Conservation (phyloP, 805 yeast species). For the Lachancea thermotolerans region DNA sequence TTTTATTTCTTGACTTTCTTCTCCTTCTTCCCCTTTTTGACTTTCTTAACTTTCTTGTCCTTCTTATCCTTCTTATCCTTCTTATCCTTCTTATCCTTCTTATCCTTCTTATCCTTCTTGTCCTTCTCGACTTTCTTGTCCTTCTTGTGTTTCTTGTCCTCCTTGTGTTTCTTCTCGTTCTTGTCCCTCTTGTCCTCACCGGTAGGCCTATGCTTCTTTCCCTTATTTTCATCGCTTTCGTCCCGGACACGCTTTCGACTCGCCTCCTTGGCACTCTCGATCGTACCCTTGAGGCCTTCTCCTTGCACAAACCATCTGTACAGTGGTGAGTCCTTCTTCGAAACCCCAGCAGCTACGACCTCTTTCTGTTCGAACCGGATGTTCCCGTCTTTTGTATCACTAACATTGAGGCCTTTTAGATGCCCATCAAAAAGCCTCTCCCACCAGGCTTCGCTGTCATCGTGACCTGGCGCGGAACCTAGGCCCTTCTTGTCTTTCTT, state of each 20-base stretch:
- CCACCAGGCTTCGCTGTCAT: slow-evolving; percentile 94
- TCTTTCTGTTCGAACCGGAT: slow-evolving; percentile 51
- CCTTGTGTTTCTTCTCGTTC: slow-evolving; percentile 10
- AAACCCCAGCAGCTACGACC: slow-evolving; percentile 39
- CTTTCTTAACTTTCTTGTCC: slow-evolving; percentile 20
- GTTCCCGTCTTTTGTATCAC: slow-evolving; percentile 24
- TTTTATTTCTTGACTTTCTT: slow-evolving; percentile 18
- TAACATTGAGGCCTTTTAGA: slow-evolving; percentile 66
- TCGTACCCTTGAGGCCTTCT: slow-evolving; percentile 75
- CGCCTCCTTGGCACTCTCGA: slow-evolving; percentile 34
- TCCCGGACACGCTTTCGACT: slow-evolving; percentile 12
- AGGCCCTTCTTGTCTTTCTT: slow-evolving; percentile 87
- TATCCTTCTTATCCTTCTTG: slow-evolving; percentile 13
- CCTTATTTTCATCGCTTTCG: slow-evolving; percentile 10
- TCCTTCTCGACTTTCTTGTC: slow-evolving; percentile 13
- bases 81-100: slow-evolving; percentile 17
- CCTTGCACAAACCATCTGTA: slow-evolving; percentile 86
- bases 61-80: slow-evolving; percentile 19
- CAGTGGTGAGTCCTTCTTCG: slow-evolving; percentile 58
- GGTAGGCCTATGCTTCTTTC: slow-evolving; percentile 14
- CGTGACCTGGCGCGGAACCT: slow-evolving; percentile 60
- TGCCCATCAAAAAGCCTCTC: slow-evolving; percentile 92
- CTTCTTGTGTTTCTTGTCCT: slow-evolving; percentile 2
- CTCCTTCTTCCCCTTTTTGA: slow-evolving; percentile 23
- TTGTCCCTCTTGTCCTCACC: too few relatives aligned